Conservation (phyloP, 2,329 filamentous ascomycete genomes). For the Fusarium annulatum region DNA sequence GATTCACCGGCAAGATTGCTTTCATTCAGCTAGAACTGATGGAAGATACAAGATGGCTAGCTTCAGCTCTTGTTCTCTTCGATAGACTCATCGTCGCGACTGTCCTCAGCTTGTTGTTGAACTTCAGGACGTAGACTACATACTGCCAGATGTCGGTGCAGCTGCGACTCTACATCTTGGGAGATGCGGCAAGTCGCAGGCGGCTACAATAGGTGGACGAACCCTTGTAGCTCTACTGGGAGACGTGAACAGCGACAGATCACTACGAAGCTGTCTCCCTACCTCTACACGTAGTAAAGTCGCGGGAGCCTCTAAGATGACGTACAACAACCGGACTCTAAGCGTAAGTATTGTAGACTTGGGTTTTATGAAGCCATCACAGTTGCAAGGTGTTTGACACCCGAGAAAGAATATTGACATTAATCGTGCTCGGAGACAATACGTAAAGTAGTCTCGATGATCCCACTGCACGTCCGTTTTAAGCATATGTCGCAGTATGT, state of each 20-base stretch:
- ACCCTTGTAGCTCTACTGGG: too few species aligned
- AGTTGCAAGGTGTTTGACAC: background rate
- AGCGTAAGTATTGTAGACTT: background rate
- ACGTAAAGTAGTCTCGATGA: background rate
- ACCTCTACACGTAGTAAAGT: background rate
- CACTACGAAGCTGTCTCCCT: background rate
- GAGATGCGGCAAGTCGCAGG: too few species aligned
- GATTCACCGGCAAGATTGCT: rapidly evolving
- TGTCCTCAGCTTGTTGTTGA: background rate
- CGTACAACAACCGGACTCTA: background rate
- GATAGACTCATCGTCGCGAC: too few species aligned
- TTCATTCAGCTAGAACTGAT: background rate
- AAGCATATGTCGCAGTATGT: rapidly evolving
- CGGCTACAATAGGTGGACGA: too few species aligned
- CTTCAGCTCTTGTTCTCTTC: background rate
- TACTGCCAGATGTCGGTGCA: background rate
- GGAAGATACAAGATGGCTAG: rapidly evolving
- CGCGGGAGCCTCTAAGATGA: background rate
- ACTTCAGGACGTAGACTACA: background rate
- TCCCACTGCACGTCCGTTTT: rapidly evolving
- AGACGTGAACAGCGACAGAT: background rate
- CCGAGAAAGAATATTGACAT: too few species aligned
- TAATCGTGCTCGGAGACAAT: background rate
- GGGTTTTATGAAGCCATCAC: background rate
- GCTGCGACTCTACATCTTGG: background rate